These are phyloP conservation scores for Litchi chinensis DNA, from an alignment of 345 rosid genomes.

Conservation along the genomic window DNA sequence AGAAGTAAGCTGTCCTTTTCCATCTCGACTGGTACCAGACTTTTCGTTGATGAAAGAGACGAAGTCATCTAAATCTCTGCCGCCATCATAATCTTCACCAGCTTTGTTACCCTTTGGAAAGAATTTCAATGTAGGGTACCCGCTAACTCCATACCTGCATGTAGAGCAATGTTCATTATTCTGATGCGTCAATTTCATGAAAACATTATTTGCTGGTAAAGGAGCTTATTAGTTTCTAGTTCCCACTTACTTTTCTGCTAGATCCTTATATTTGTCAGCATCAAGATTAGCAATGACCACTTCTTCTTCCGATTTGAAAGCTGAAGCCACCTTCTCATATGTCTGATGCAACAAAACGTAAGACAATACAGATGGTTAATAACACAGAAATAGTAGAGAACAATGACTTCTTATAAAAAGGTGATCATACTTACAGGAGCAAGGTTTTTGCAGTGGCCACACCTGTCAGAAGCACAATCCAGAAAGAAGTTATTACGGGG, in stretches of 20 bases:
- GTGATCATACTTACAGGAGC: constrained; percentile 76
- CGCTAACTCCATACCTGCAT: constrained; percentile 84
- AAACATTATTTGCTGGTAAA: background rate
- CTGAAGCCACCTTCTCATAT: constrained; percentile 90
- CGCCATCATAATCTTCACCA: constrained; percentile 92
- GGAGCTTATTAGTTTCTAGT: background rate
- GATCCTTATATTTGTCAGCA: constrained; percentile 81
- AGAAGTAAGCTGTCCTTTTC: constrained; percentile 81
- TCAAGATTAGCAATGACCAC: constrained; percentile 92
- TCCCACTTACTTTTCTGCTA: constrained; percentile 75
- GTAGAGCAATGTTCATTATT: background rate
- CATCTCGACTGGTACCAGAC: constrained; percentile 83
- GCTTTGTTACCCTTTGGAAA: constrained; percentile 92
- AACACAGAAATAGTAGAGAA: background rate
- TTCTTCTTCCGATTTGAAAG: constrained; percentile 71
- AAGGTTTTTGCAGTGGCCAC: constrained; percentile 96
- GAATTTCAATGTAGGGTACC: constrained; percentile 88
- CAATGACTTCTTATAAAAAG: background rate
- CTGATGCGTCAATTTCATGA: background rate
- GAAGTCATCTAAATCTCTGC: constrained; percentile 88
- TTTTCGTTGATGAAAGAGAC: constrained; percentile 85
- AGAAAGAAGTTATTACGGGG: constrained; percentile 13
- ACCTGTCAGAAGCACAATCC: constrained; percentile 57
- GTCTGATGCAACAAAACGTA: constrained; percentile 39
- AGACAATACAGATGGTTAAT: constrained; percentile 13